Base-by-base conservation (phyloP, 2,329 filamentous ascomycete species). In the Elsinoe australis region DNA sequence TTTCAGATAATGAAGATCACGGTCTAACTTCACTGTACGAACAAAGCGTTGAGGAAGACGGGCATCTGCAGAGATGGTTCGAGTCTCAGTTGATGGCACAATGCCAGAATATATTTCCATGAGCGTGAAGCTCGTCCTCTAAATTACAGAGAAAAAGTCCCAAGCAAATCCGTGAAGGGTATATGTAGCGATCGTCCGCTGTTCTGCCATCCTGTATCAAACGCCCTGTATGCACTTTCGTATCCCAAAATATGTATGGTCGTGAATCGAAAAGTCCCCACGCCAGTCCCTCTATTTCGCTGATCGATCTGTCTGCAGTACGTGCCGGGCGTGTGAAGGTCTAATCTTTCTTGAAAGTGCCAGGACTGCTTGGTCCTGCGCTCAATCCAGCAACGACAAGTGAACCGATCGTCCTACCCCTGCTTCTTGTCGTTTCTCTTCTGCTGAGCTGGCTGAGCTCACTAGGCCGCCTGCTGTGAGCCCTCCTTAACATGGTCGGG, bases 1-100 rank as follows among this genome's bases (percentile, higher is more conserved):
- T 51, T 74, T 74, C 54, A 64, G 63, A 24, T 73, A 51, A 55
- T 14, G 1, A 3, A 15, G 9, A n/a, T n/a, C n/a, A n/a, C n/a
- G n/a, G n/a, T n/a, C n/a, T n/a, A n/a, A n/a, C n/a, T n/a, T n/a
- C n/a, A n/a, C n/a, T n/a, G n/a, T n/a, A n/a, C n/a, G n/a, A n/a
- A n/a, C n/a, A n/a, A n/a, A n/a, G n/a, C n/a, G n/a, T n/a, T n/a
- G n/a, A n/a, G n/a, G n/a, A n/a, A n/a, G n/a, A n/a, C n/a, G n/a
- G n/a, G n/a, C n/a, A n/a, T n/a, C n/a, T n/a, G n/a, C n/a, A n/a
- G n/a, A n/a, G n/a, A n/a, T n/a, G n/a, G n/a, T n/a, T n/a, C n/a
- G n/a, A n/a, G n/a, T n/a, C n/a, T n/a, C 14, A 17, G 32, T 7
- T 7, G 17, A 35, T 35, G 32, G 32, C 32, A 17, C 14, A 35